These are phyloP conservation scores for Fusarium zealandicum DNA, from an alignment of 2,329 filamentous ascomycete genomes.

Conservation along the genomic window DNA sequence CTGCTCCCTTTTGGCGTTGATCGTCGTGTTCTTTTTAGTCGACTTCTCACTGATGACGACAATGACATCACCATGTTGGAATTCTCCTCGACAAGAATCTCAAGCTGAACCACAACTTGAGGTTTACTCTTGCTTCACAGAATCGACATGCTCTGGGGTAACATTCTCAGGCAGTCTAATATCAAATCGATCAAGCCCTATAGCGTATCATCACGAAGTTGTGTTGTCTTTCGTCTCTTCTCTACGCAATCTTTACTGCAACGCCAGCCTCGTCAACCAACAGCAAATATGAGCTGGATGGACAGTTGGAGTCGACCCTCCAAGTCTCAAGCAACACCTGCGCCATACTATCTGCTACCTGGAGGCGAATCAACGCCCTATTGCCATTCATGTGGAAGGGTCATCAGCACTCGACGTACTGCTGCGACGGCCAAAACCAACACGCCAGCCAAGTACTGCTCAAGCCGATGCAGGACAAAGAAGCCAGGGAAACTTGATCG, in stretches of 20 bases:
- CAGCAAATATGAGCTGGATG: constrained; percentile 50
- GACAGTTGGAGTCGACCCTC: constrained; percentile 51
- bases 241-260: not conserved
- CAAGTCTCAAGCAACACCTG: constrained; percentile 54
- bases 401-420: constrained; percentile 53
- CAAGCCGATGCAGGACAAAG: constrained; percentile 58
- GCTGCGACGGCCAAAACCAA: constrained; percentile 37
- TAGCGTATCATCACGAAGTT: not conserved
- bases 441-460: constrained; percentile 60
- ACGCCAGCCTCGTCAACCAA: not conserved
- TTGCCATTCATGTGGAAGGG: constrained; percentile 63
- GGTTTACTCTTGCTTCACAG: not conserved
- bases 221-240: not conserved
- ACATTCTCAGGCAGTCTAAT: not conserved
- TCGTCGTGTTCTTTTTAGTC: not conserved
- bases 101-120: not conserved
- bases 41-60: not conserved
- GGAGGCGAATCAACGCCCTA: constrained; percentile 59
- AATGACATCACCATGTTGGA: not conserved
- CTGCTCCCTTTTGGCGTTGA: too few relatives aligned
- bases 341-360: constrained; percentile 60
- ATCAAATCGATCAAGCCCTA: not conserved
- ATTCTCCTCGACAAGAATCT: too few relatives aligned
- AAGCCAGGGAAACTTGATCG: constrained; percentile 59
- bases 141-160: not conserved